Conservation (phyloP, 257 asterid species). For the Cordia subcordata region DNA sequence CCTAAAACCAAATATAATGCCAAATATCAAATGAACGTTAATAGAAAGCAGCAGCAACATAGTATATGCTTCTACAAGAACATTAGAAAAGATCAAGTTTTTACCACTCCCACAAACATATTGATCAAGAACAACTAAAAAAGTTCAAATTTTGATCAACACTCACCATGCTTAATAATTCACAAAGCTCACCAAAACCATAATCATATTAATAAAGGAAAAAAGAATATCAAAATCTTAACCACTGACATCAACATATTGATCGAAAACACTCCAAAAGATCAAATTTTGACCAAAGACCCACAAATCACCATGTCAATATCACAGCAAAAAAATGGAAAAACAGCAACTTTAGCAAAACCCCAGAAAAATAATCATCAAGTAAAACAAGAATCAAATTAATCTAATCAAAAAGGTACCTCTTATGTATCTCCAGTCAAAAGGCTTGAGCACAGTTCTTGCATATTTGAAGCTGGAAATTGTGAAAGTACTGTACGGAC, state of each 20-base stretch:
- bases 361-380: neutral
- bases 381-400: neutral
- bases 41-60: neutral
- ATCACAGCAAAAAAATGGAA: constrained; percentile 1
- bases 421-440: constrained; percentile 80
- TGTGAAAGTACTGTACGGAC: constrained; percentile 33
- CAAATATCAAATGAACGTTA: too few relatives aligned
- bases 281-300: constrained; percentile 20
- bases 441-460: constrained; percentile 58
- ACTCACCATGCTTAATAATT: constrained; percentile 11
- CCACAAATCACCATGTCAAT: constrained; percentile 19
- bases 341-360: constrained; percentile 2
- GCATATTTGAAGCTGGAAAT: constrained; percentile 76
- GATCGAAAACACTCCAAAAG: too few relatives aligned
- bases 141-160: constrained; percentile 11
- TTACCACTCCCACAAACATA: neutral
- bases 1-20: too few relatives aligned
- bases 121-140: neutral
- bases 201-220: neutral
- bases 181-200: constrained; percentile 4
- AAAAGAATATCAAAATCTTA: too few relatives aligned
- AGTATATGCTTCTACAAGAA: neutral
- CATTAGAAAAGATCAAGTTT: neutral
- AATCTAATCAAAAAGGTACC: constrained; percentile 34
- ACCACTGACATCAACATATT: too few relatives aligned